phyloP scores from a whole-genome alignment of 495 filamentous ascomycete genomes.

The Trichocladium antarcticum region DNA sequence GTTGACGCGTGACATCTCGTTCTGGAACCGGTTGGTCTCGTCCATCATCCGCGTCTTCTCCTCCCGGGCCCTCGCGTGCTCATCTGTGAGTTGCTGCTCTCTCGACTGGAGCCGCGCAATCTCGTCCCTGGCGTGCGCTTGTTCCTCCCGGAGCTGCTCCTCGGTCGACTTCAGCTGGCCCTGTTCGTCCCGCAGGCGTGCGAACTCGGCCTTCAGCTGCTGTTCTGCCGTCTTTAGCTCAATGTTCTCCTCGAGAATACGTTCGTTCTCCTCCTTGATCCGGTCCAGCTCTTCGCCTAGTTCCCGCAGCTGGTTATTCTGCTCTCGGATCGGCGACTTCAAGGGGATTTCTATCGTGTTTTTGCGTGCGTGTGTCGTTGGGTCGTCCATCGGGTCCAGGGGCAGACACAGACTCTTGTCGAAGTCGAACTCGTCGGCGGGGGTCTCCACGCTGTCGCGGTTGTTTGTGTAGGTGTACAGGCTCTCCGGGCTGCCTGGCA shows the following conservation, averaged over 20 bases:
- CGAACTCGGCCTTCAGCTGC: constrained; percentile 8
- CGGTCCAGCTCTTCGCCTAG: constrained; percentile 28
- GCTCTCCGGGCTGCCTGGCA: constrained; percentile 59
- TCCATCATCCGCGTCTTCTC: constrained; percentile 2
- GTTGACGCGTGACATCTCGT: constrained; percentile 2
- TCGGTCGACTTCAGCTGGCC: constrained; percentile 24
- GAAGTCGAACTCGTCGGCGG: constrained; percentile 48
- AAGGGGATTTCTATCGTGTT: constrained; percentile 36
- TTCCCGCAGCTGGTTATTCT: constrained; percentile 32
- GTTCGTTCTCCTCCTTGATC: constrained; percentile 31
- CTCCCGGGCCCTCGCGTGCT: constrained; percentile 3
- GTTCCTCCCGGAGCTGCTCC: constrained; percentile 23
- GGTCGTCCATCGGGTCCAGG: constrained; percentile 53
- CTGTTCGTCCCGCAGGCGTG: background rate
- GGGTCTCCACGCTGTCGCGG: constrained; percentile 38
- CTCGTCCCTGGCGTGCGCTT: constrained; percentile 5
- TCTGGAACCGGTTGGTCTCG: constrained; percentile 1
- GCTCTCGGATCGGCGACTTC: constrained; percentile 37
- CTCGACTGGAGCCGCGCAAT: constrained; percentile 12
- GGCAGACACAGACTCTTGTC: constrained; percentile 68
- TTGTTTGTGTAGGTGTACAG: constrained; percentile 49
- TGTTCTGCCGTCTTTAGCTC: constrained; percentile 18
- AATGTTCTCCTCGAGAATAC: constrained; percentile 31
- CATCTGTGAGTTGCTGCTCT: constrained; percentile 7
- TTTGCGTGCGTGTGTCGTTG: constrained; percentile 23